Evolutionary conservation across 768 basidiomycete species (phyloP).

Genomic region (Tulasnella sp.): DNA sequence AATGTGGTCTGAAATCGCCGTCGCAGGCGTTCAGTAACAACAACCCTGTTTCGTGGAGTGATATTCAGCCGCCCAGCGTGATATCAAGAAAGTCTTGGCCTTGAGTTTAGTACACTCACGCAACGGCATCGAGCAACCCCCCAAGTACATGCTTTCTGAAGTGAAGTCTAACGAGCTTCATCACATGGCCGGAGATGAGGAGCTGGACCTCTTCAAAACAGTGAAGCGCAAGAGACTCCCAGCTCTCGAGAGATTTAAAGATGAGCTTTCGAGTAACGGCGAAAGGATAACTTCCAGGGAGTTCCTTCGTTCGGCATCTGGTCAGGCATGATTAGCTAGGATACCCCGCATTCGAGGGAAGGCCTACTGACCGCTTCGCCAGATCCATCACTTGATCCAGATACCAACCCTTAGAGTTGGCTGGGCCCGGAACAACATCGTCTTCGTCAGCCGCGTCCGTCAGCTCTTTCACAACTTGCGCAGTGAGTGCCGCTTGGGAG

Average conservation of each 20-base stretch:
- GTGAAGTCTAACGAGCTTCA: background rate
- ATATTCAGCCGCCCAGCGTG: background rate
- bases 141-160: conserved; percentile 3
- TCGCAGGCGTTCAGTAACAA: background rate
- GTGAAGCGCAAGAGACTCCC: conserved; percentile 1
- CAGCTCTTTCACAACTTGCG: too few species aligned
- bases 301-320: conserved; percentile 61
- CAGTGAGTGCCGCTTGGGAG: too few species aligned
- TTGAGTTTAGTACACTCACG: background rate
- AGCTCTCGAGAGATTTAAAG: background rate
- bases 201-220: conserved; percentile 2
- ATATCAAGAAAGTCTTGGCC: background rate
- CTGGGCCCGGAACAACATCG: conserved; percentile 20
- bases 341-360: background rate
- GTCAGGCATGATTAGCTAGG: background rate
- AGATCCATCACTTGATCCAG: conserved; percentile 20
- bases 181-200: background rate
- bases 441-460: too few species aligned
- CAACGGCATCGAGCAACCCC: background rate
- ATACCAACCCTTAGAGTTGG: conserved; percentile 25
- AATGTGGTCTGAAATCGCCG: background rate
- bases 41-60: background rate
- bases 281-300: conserved; percentile 50
- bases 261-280: conserved; percentile 34
- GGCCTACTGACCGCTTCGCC: conserved; percentile 16